Evolutionary conservation across 2,329 filamentous ascomycete species (phyloP), one percentile per base, ranked within the genome.

Genomic region (Aspergillus nomiae): DNA sequence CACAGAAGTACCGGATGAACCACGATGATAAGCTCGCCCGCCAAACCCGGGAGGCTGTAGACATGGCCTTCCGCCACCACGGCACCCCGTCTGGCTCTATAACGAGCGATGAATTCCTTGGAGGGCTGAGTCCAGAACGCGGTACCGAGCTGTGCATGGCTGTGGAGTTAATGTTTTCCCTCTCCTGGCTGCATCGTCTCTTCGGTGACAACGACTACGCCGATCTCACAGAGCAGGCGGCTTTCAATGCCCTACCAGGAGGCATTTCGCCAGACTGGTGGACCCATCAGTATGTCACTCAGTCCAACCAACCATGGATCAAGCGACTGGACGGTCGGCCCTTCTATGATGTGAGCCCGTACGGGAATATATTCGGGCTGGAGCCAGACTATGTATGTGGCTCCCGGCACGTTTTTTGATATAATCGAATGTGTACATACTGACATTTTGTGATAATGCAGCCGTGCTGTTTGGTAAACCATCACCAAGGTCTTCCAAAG

Each of bases 391-490:
- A 76, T 61, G 51, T 54, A 54, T 36, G 51, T 54, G 12, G 26
- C 8, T 14, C 24, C 48, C 16, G 36, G 19, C 19, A n/a, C 30
- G 19, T 28, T 28, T 24, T 24, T 28, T 7, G 24, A 9, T 21
- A 2, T 4, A 6, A 28, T 50, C 46, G 16, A 16, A 19, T 50
- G 7, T 50, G 4, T 10, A 16, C 9, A 14, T 28, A 11, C 30
- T 54, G 19, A 54, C 43, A 6, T 21, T 28, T 14, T 4, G 51
- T 24, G 8, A 32, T 53, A 24, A 36, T 36, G 32, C 14, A 61
- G 21, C 77, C 77, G 1, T 87, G 85, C 72, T 87, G 85, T 67
- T 86, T 85, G 1, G 85, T 87, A 63, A 87, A 87, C 62, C 84
- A 87, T 65, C 82, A 81, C 1, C 84, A 87, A 67, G 86, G 83